Conservation (phyloP, 306 rosid genomes). For the Pyrus pyrifolia region DNA sequence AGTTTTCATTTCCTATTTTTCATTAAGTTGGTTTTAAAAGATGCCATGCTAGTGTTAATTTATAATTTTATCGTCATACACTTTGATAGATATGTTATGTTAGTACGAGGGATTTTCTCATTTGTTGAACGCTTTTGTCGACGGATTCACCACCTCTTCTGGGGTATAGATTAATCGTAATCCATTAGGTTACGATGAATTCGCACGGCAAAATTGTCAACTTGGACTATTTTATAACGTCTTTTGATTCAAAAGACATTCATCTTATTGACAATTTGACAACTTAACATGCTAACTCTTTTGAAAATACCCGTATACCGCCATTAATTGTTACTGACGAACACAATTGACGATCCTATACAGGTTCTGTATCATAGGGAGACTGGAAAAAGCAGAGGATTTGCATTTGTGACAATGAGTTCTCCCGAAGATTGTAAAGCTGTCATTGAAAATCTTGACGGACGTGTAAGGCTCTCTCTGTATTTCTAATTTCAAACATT, state of each 20-base stretch:
- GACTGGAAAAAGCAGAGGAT: conserved; percentile 87
- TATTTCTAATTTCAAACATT: background rate
- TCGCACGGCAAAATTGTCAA: background rate
- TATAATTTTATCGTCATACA: background rate
- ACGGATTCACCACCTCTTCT: background rate
- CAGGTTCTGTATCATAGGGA: conserved; percentile 82
- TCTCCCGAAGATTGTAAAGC: conserved; percentile 61
- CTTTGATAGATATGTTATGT: too few species aligned
- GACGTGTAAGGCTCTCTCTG: conserved; percentile 51
- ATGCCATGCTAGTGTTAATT: background rate
- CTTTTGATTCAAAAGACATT: background rate
- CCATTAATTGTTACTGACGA: background rate
- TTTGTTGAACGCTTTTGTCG: background rate
- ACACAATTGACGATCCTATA: background rate
- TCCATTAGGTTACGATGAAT: background rate
- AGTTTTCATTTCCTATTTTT: background rate
- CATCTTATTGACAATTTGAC: background rate
- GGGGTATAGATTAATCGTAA: background rate
- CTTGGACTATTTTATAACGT: background rate
- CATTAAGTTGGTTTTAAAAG: background rate
- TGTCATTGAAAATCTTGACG: conserved; percentile 70
- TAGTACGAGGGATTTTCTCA: too few species aligned
- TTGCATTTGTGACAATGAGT: conserved; percentile 95
- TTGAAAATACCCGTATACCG: too few species aligned
- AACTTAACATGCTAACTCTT: background rate